Evolutionary conservation across 2,329 filamentous ascomycete species (phyloP).

Genomic region (Stagonosporopsis rhizophila): DNA sequence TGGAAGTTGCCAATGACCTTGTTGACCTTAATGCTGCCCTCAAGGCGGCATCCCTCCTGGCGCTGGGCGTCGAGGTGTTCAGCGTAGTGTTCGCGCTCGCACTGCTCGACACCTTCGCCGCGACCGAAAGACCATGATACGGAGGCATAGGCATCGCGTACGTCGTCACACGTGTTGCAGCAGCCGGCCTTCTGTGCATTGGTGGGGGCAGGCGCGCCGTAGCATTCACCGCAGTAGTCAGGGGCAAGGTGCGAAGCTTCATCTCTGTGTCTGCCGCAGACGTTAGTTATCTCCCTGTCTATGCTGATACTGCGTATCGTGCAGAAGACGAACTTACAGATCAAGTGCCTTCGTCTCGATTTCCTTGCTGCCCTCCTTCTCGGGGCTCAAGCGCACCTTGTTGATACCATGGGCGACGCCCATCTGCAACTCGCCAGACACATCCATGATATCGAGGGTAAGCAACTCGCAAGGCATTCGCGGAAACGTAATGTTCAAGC

Average conservation of each 20-base stretch:
- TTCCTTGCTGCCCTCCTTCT: conserved; percentile 72
- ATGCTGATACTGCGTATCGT: background rate
- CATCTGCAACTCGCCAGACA: conserved; percentile 94
- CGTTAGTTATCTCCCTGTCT: background rate
- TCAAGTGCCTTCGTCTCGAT: conserved; percentile 49
- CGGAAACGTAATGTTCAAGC: conserved; percentile 96
- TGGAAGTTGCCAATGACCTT: conserved; percentile 99
- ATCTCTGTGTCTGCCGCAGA: conserved; percentile 64
- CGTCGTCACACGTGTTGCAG: conserved; percentile 97
- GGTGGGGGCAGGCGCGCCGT: conserved; percentile 77
- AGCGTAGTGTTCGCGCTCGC: conserved; percentile 89
- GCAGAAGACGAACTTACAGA: conserved; percentile 39
- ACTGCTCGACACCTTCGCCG: conserved; percentile 93
- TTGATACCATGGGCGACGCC: conserved; percentile 91
- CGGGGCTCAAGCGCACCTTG: conserved; percentile 82
- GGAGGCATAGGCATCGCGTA: conserved; percentile 89
- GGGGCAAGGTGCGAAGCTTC: conserved; percentile 83
- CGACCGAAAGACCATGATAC: conserved; percentile 93
- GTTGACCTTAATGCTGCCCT: conserved; percentile 91
- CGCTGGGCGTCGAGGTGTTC: conserved; percentile 88
- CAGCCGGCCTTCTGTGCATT: conserved; percentile 82
- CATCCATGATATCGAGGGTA: conserved; percentile 98
- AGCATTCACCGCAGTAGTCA: conserved; percentile 91
- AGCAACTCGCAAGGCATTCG: conserved; percentile 92
- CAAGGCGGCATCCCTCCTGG: conserved; percentile 91